These are phyloP conservation scores for Plenodomus lindquistii DNA, from an alignment of 2,329 filamentous ascomycete genomes.

Conservation along the genomic window DNA sequence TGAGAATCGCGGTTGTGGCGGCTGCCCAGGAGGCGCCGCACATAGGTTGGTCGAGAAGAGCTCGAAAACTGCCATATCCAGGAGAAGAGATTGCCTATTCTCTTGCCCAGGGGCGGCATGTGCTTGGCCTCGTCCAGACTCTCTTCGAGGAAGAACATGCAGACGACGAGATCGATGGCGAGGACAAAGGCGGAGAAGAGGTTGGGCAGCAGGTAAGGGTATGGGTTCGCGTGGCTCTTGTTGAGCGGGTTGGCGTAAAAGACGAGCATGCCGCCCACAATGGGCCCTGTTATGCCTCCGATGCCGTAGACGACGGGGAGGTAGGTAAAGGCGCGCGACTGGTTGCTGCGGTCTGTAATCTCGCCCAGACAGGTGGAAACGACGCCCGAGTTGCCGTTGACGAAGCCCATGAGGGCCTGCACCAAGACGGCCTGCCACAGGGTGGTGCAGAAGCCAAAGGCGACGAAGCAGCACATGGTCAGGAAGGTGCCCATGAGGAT, in stretches of 20 bases:
- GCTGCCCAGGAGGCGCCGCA: slow-evolving; percentile 47
- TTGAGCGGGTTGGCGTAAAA: slow-evolving; percentile 63
- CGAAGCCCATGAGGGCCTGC: slow-evolving; percentile 85
- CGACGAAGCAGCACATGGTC: slow-evolving; percentile 77
- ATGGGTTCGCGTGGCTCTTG: slow-evolving; percentile 57
- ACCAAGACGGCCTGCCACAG: slow-evolving; percentile 85
- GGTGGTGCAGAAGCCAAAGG: slow-evolving; percentile 82
- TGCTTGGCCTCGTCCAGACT: slow-evolving; percentile 71
- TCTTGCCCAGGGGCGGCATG: slow-evolving; percentile 62
- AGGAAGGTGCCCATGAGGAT: slow-evolving; percentile 81
- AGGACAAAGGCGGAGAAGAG: slow-evolving; percentile 75
- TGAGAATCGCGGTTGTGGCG: slow-evolving; percentile 31
- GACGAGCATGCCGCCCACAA: slow-evolving; percentile 85
- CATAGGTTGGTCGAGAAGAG: slow-evolving; percentile 62
- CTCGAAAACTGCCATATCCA: slow-evolving; percentile 73
- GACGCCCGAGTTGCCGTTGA: slow-evolving; percentile 94
- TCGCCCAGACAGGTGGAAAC: slow-evolving; percentile 94
- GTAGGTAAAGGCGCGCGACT: slow-evolving; percentile 91
- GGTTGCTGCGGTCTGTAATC: slow-evolving; percentile 92
- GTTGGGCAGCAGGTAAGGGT: slow-evolving; percentile 87
- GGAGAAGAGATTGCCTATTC: slow-evolving; percentile 63
- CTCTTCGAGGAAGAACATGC: slow-evolving; percentile 84
- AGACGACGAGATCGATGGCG: slow-evolving; percentile 70
- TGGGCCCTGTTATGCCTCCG: slow-evolving; percentile 88
- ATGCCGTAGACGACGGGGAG: slow-evolving; percentile 95